Conservation (phyloP, 176 grass and related monocot genomes). For the Carex pumila region DNA sequence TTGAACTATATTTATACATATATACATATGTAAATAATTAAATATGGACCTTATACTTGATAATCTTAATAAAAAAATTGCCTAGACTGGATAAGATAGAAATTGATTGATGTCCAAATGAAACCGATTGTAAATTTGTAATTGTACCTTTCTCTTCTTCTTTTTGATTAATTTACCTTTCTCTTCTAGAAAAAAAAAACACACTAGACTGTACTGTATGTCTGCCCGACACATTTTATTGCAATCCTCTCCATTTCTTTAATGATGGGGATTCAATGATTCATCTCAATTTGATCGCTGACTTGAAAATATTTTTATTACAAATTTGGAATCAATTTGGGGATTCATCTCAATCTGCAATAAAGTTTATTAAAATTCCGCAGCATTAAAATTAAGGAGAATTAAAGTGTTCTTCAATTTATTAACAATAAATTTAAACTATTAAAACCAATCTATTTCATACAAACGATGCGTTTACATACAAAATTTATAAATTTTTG, state of each 20-base stretch:
- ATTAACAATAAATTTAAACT: no score
- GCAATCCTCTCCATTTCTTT: conserved; percentile 10
- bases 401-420: no score
- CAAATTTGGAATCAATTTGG: no score
- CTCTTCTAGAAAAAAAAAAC: background rate
- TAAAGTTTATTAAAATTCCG: background rate
- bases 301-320: background rate
- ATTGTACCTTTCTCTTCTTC: background rate
- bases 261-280: no score
- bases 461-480: no score
- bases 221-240: conserved; percentile 5
- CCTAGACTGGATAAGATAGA: background rate
- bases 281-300: background rate
- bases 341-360: background rate
- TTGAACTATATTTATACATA: no score
- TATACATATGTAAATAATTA: background rate
- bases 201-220: background rate
- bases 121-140: background rate
- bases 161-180: no score
- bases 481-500: no score
- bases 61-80: background rate
- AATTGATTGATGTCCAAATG: conserved; percentile 3
- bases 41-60: background rate
- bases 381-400: background rate
- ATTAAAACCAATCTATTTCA: no score